Evolutionary conservation across 2,329 filamentous ascomycete species (phyloP), one percentile per base, ranked within the genome.

Genomic region (Cucurbitaria berberidis): DNA sequence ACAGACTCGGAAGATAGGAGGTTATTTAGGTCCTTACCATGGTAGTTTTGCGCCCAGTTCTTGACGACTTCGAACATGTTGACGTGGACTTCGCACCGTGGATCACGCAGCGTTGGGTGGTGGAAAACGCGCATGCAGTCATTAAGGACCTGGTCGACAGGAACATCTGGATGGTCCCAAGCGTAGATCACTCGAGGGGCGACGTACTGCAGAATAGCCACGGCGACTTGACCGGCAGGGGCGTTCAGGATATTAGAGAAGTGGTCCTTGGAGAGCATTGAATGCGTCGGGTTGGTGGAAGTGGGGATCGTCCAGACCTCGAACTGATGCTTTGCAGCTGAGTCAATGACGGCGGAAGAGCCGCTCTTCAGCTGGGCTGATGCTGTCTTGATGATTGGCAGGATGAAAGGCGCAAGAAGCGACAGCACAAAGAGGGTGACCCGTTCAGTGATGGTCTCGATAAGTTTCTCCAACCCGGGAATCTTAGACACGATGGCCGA

Each of bases 391-490:
- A 99, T 97, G 70, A 99, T 89, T 10, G 95, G 95, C 50, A 92
- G 86, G 57, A 99, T 84, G 74, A 96, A 98, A 0, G 95, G 95
- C 0, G 95, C 91, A 16, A 99, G 82, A 1, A 99, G 84, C 5
- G 92, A 93, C 57, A 99, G 84, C 45, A 99, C 86, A 72, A 98
- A 98, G 6, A 96, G 83, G 0, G 93, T 96, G 35, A 99, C 81
- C 1, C 90, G 93, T 78, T 99, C 95, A 50, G 89, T 91, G 66
- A 99, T 96, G 66, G 91, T 93, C 60, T 98, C 93, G 19, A 98
- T 86, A n/a, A 97, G 80, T 56, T 88, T 79, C 76, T 96, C 91
- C 3, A 99, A 82, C 0, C 93, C 93, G 0, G 95, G 95, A 34
- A 99, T 89, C 79, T 96, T 97, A 66, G 92, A 87, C 62, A 98